A percentile compares a stretch with the other conserved stretches of the same genome.
Conservation (phyloP, 305 asterid genomes). For the Fraxinus angustifolia region DNA sequence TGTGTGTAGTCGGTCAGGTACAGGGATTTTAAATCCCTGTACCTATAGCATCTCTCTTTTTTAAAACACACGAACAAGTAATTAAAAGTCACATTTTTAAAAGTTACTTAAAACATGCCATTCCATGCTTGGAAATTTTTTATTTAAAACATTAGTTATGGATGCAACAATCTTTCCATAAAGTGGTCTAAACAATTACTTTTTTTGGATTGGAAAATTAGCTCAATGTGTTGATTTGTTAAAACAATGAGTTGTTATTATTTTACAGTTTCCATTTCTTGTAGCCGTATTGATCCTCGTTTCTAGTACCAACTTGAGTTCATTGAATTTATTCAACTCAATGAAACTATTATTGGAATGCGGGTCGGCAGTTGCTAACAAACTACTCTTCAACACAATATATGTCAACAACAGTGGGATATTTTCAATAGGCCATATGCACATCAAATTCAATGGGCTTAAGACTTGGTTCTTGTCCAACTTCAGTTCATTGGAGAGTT, state of each 20-base stretch:
- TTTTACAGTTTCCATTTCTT: neutral
- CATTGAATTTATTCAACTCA: neutral
- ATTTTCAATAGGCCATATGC: neutral
- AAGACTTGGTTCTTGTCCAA: neutral
- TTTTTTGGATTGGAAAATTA: neutral
- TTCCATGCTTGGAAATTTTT: neutral
- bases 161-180: neutral
- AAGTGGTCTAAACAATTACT: neutral
- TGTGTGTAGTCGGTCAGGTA: no score
- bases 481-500: neutral
- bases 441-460: neutral
- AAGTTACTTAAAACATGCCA: neutral
- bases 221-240: neutral
- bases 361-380: neutral
- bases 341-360: constrained; percentile 13
- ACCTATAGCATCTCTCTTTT: no score
- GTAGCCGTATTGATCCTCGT: neutral
- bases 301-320: neutral
- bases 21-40: no score
- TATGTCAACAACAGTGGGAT: constrained; percentile 11
- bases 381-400: neutral
- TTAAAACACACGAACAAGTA: no score
- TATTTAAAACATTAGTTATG: neutral
- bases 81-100: neutral
- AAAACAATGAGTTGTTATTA: neutral